Conservation (phyloP, 805 yeast species). For the Hanseniaspora singularis region DNA sequence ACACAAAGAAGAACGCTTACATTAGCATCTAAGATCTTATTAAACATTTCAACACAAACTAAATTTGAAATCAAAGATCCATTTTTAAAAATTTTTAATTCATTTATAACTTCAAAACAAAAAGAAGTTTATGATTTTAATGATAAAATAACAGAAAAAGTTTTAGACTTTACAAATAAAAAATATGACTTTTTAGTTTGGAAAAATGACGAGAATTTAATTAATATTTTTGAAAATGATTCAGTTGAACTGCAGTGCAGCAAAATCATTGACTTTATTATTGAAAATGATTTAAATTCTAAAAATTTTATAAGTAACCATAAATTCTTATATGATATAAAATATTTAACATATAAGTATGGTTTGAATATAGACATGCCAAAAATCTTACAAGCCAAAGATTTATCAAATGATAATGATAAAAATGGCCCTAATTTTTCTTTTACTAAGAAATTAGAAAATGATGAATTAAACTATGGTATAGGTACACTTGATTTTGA, state of each 20-base stretch:
- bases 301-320: constrained; percentile 50
- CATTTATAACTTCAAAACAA: constrained; percentile 47
- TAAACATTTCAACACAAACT: constrained; percentile 68
- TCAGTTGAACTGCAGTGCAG: constrained; percentile 30
- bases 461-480: not conserved
- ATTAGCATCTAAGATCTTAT: constrained; percentile 62
- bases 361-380: not conserved
- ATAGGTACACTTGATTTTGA: constrained; percentile 8
- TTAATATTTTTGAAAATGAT: constrained; percentile 3
- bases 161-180: constrained; percentile 52
- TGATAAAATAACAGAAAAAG: constrained; percentile 58
- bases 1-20: constrained; percentile 67
- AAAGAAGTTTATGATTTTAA: constrained; percentile 55
- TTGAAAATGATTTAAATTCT: constrained; percentile 60
- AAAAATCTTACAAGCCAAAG: not conserved
- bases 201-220: constrained; percentile 4
- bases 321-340: constrained; percentile 42
- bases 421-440: constrained; percentile 1
- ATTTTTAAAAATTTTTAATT: constrained; percentile 58
- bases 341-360: constrained; percentile 13
- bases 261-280: constrained; percentile 42
- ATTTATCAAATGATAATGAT: not conserved
- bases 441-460: not conserved
- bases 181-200: constrained; percentile 31
- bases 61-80: constrained; percentile 75